A percentile compares a stretch with the other conserved stretches of the same genome.
phyloP scores from a whole-genome alignment of 176 grass and related monocot species.

The Triticum timopheevii region DNA sequence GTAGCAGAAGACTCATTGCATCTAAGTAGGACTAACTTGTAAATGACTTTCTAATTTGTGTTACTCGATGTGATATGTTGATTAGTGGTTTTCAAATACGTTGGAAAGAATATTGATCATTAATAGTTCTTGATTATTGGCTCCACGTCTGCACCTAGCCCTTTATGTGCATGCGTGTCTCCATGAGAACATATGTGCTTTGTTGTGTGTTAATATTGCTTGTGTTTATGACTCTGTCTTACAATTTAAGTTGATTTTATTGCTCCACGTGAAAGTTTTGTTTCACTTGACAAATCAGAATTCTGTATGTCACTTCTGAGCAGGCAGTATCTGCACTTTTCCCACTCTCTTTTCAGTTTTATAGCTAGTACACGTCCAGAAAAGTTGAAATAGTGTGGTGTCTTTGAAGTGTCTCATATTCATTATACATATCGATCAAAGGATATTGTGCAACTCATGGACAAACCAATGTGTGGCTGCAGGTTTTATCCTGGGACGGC shows the following conservation, averaged over 20 bases:
- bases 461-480: constrained; percentile 3
- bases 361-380: background rate
- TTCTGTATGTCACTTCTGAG: background rate
- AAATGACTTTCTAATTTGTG: too few species aligned
- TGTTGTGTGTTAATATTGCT: background rate
- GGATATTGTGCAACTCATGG: background rate
- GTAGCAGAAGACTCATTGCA: too few species aligned
- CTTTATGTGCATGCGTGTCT: too few species aligned
- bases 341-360: background rate
- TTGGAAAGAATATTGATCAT: too few species aligned
- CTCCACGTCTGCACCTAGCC: too few species aligned
- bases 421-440: background rate
- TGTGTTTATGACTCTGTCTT: background rate
- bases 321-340: background rate
- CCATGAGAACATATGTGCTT: background rate
- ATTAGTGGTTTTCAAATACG: too few species aligned
- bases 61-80: too few species aligned
- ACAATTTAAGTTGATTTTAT: background rate
- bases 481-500: constrained; percentile 92
- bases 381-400: background rate
- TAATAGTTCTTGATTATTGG: too few species aligned
- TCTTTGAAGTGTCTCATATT: background rate
- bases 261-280: background rate
- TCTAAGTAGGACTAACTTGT: too few species aligned
- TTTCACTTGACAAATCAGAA: background rate